Evolutionary conservation across 768 basidiomycete species (phyloP), one percentile per base, ranked within the genome.

Genomic region (Trametes cinnabarina): DNA sequence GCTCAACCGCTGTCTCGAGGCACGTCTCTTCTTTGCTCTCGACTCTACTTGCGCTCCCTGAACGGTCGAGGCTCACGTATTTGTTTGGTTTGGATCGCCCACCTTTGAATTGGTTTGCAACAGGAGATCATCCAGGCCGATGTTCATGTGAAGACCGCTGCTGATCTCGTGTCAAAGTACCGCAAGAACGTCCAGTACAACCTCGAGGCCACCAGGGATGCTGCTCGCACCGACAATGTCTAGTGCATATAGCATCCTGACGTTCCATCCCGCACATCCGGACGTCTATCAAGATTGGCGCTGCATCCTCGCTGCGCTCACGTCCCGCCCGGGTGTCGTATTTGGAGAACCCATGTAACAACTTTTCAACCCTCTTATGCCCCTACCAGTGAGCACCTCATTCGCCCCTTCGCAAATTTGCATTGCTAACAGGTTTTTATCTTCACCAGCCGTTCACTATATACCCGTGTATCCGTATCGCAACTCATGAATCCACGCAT

Each of bases 161-260:
- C 94, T 3, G 87, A 93, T 69, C 77, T 98, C 17, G 82, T 90
- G 32, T 84, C 84, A 37, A 94, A 93, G 70, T 97, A 98, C 71
- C 80, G 88, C 62, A 87, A 92, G 74, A 98, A 98, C 73, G 94
- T 94, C 51, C 87, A 90, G 69, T 96, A 94, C 70, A 96, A 95
- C 69, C 71, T 97, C 56, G 88, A 91, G 66, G 87, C 88, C 43
- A 88, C 65, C 14, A 58, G 61, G 15, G 44, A 49, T 26, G 49
- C 59, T 12, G 55, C 49, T n/a, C 53, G 44, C 10, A 1, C 46
- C 35, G 54, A 55, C 46, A 12, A 32, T 32, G 54, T 46, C 8
- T 55, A 47, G 42, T n/a, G n/a, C n/a, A n/a, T n/a, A n/a, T n/a
- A n/a, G n/a, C n/a, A n/a, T n/a, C n/a, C n/a, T n/a, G n/a, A n/a